Base-by-base conservation (phyloP, 352 stramenopile genomes). In the Phytophthora cajani region DNA sequence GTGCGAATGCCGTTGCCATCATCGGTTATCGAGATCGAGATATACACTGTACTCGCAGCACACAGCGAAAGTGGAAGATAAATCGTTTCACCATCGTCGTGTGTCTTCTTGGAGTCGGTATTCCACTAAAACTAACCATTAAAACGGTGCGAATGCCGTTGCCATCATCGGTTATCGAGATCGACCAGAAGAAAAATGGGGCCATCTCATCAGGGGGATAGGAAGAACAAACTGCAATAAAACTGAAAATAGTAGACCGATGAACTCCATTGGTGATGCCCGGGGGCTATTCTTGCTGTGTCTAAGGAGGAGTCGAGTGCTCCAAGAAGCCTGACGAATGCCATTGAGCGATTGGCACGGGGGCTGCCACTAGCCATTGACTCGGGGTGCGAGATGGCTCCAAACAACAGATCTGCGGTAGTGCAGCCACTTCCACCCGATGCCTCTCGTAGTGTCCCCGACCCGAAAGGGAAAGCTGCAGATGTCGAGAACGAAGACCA, bases 401-500 rank as follows among this genome's bases (percentile, higher is more conserved):
- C 46, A 0, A 71, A 32, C 12, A 51, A 10, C 11, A 50, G 23
- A 71, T 71, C 56, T 62, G 42, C 52, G 9, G 30, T 47, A 11
- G 56, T 75, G 5, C 54, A 63, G 23, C 68, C 68, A 40, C 56
- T 70, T 23, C 68, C 62, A 47, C 14, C 68, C 2, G 42, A 75
- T 63, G 62, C n/a, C 16, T 30, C 62, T 8, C 66, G 60, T 7
- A 59, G 27, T 40, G 30, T 60, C 8, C 55, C 62, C 9, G 62
- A 71, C 2, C 55, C 33, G 21, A 75, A 71, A 71, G 11, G 17
- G 2, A 69, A 64, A 60, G 19, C 56, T n/a, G 57, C 2, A 38
- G 64, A 69, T 5, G 38, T 44, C 50, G 69, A 72, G 40, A 75
- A 68, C 14, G 57, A 75, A 0, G 64, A 72, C 11, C 69, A 72